Percentiles rank a stretch among this genome's conserved stretches.
Conservation (phyloP, 495 filamentous ascomycete genomes). For the Pyrenopolyporus hunteri region DNA sequence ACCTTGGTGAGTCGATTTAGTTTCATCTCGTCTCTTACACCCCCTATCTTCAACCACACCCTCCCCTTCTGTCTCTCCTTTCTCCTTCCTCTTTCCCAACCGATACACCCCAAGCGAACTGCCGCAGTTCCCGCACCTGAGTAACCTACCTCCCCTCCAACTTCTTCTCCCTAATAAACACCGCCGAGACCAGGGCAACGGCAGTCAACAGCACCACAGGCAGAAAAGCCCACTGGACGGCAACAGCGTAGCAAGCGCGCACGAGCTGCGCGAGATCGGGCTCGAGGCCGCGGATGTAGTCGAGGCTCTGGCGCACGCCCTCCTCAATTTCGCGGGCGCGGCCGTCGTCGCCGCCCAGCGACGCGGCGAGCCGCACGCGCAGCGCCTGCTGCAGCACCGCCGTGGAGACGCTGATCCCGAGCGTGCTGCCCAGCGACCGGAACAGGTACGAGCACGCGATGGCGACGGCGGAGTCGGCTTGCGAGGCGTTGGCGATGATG, state of each 20-base stretch:
- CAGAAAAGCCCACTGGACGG: conserved; percentile 46
- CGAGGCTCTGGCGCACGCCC: conserved; percentile 73
- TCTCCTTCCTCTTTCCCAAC: conserved; percentile 5
- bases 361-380: conserved; percentile 59
- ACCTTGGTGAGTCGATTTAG: too few species aligned
- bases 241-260: conserved; percentile 65
- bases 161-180: conserved; percentile 54
- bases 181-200: conserved; percentile 33
- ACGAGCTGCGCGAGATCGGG: conserved; percentile 66
- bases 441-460: conserved; percentile 90
- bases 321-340: conserved; percentile 74
- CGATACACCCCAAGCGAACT: background rate
- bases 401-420: conserved; percentile 72
- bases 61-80: background rate
- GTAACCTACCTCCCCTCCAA: conserved; percentile 40
- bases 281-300: conserved; percentile 72
- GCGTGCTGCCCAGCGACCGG: conserved; percentile 78
- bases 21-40: background rate
- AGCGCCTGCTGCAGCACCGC: conserved; percentile 78
- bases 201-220: conserved; percentile 36
- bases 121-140: background rate
- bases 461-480: conserved; percentile 74
- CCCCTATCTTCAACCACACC: too few species aligned
- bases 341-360: conserved; percentile 54
- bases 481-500: conserved; percentile 70